Evolutionary conservation across 2,329 filamentous ascomycete species (phyloP), one percentile per base, ranked within the genome.

Genomic region (Cercospora canescens): DNA sequence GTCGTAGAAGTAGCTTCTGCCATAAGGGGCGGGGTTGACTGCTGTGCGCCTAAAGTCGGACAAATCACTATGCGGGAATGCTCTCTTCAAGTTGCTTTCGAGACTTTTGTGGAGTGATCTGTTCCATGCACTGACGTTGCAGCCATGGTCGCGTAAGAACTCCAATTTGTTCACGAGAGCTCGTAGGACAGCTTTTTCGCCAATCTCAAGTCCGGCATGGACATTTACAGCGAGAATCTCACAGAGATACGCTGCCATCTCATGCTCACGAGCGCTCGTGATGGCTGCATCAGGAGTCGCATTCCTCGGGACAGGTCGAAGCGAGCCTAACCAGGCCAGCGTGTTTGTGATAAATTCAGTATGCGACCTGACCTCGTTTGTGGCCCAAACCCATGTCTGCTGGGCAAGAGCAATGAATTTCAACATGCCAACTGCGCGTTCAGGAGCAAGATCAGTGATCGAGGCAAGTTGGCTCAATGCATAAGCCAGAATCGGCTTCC

Each of bases 341-440:
- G 97, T 84, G 63, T 88, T 87, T 48, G 87, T 83, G 64, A 97
- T 85, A 73, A 97, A 94, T 0, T 84, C 82, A 0, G 86, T 85
- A 73, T 96, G 91, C 66, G 89, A 89, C 67, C 91, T 88, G 37
- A 96, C 82, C 41, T 91, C 89, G 64, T 92, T 90, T 64, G 96
- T 93, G 1, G 93, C 94, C 92, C 94, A 97, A 1, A 94, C 91
- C 94, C 94, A 98, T 75, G 93, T 92, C 77, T 97, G 95, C 75
- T 97, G 94, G 4, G 94, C 92, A 2, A 91, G 88, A 2, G 92
- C 89, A 39, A 97, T 88, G 76, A 98, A 98, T 72, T 94, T 89
- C 16, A 99, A 84, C 72, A 97, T 88, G 0, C 91, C 88, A 24
- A 93, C 81, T 4, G 89, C 87, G 68, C 93, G 87, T 35, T 83